These are phyloP conservation scores for Blastomyces parvus DNA, from an alignment of 2,329 filamentous ascomycete species.

Conservation along the genomic window DNA sequence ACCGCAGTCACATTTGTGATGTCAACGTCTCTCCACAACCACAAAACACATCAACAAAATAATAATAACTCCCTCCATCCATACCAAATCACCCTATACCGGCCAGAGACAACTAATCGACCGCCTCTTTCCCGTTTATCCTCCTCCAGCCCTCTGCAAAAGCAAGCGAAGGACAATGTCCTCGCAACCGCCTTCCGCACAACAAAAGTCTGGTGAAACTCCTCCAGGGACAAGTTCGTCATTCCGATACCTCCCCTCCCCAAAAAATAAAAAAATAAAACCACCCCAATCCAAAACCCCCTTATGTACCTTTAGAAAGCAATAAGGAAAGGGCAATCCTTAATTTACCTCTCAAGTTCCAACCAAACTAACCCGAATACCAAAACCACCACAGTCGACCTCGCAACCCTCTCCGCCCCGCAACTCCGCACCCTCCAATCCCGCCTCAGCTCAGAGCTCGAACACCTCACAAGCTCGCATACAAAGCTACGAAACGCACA, in stretches of 20 bases:
- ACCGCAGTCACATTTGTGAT: not conserved
- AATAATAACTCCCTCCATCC: not conserved
- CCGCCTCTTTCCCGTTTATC: not conserved
- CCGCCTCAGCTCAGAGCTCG: slow-evolving; percentile 90
- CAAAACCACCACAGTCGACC: slow-evolving; percentile 44
- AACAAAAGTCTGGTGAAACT: slow-evolving; percentile 20
- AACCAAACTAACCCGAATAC: not conserved
- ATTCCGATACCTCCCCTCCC: not conserved
- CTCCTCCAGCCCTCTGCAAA: not conserved
- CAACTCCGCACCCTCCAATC: slow-evolving; percentile 90
- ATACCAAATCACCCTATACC: not conserved
- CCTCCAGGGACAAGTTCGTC: slow-evolving; percentile 19
- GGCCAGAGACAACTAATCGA: not conserved
- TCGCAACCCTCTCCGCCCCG: slow-evolving; percentile 68
- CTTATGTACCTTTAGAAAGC: not conserved
- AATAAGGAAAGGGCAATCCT: not conserved
- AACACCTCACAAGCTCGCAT: slow-evolving; percentile 86
- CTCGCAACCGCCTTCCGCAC: slow-evolving; percentile 21
- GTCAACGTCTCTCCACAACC: not conserved
- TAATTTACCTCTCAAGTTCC: not conserved
- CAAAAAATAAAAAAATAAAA: not conserved
- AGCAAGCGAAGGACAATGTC: not conserved
- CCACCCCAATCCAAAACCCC: not conserved
- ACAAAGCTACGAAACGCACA: slow-evolving; percentile 83
- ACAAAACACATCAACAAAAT: not conserved